Evolutionary conservation across 1,139 yeast species (phyloP).

Genomic region (Yamadazyma oceani): DNA sequence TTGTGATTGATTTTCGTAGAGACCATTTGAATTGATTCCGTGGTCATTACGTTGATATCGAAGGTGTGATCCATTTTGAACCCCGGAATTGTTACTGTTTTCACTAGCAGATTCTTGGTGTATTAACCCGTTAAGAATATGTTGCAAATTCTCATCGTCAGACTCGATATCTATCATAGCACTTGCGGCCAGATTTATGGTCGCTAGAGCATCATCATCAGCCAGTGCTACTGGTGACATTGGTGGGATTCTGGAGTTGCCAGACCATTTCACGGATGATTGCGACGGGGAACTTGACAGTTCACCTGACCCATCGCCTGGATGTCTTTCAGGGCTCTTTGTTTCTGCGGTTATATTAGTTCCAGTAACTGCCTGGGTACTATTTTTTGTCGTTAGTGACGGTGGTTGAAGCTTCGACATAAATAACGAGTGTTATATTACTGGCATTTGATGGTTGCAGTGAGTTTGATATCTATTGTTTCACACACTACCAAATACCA

Average conservation of each 20-base stretch:
- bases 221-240: background rate
- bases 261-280: background rate
- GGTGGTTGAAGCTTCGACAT: constrained; percentile 9
- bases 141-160: constrained; percentile 31
- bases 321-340: background rate
- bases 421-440: background rate
- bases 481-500: too few species aligned
- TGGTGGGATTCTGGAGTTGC: background rate
- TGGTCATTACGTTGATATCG: too few species aligned
- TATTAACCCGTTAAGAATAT: constrained; percentile 26
- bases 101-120: constrained; percentile 15
- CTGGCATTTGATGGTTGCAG: too few species aligned
- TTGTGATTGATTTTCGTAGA: too few species aligned
- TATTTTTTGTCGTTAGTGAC: constrained; percentile 1
- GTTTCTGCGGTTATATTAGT: constrained; percentile 4
- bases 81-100: background rate
- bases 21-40: too few species aligned
- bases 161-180: constrained; percentile 15
- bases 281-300: background rate
- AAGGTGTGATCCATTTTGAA: too few species aligned
- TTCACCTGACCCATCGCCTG: background rate
- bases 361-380: constrained; percentile 12
- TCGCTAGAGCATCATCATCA: constrained; percentile 1
- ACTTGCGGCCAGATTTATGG: constrained; percentile 9
- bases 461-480: too few species aligned